These are phyloP conservation scores for Yamadazyma aaseri DNA, from an alignment of 1,139 yeast genomes.

Conservation along the genomic window DNA sequence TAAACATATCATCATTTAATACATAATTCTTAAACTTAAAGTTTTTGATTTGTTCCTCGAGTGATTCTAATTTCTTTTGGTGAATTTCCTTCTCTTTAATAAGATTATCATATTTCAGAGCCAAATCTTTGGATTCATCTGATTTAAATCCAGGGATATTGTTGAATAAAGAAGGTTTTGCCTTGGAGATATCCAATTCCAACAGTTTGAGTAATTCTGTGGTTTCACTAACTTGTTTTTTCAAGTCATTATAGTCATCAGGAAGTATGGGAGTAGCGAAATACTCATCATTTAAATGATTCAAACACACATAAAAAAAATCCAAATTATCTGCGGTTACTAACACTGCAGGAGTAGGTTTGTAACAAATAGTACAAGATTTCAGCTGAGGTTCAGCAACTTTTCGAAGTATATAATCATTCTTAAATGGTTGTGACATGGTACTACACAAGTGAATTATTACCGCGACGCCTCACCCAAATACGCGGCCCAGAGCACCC, in stretches of 20 bases:
- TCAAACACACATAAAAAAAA: conserved; percentile 66
- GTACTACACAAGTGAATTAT: no score
- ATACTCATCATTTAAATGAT: conserved; percentile 61
- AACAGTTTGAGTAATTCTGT: conserved; percentile 40
- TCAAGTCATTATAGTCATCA: conserved; percentile 45
- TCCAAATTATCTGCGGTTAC: conserved; percentile 53
- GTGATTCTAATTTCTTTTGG: conserved; percentile 21
- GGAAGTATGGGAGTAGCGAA: conserved; percentile 57
- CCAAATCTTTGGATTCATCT: conserved; percentile 15
- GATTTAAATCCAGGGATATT: conserved; percentile 21
- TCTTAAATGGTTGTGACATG: conserved; percentile 42
- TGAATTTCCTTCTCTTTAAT: conserved; percentile 20
- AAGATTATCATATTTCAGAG: conserved; percentile 15
- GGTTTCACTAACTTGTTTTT: conserved; percentile 34
- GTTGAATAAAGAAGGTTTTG: conserved; percentile 35
- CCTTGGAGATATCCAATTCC: conserved; percentile 25
- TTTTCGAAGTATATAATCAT: conserved; percentile 51
- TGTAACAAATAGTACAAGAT: conserved; percentile 67
- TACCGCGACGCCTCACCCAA: no score
- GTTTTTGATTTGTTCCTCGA: conserved; percentile 20
- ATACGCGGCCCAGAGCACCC: no score
- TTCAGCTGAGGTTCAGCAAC: conserved; percentile 58
- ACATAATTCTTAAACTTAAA: conserved; percentile 46
- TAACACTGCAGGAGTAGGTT: conserved; percentile 62
- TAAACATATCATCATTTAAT: conserved; percentile 53